A percentile compares a stretch with the other conserved stretches of the same genome.
phyloP scores from a whole-genome alignment of 2,329 filamentous ascomycete species.

The Pyrenophora teres region DNA sequence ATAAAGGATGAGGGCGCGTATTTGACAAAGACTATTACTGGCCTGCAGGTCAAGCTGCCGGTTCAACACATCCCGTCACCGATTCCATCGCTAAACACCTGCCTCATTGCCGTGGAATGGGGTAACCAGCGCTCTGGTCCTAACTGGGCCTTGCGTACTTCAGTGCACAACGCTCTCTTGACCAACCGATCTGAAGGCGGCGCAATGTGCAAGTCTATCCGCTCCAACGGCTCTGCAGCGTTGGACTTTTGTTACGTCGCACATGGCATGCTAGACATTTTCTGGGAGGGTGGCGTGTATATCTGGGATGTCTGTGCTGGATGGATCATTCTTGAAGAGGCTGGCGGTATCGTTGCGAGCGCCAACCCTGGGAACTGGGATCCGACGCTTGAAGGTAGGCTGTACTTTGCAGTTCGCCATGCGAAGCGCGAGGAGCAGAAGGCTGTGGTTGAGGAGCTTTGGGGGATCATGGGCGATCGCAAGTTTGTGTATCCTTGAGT shows the following conservation, averaged over 20 bases:
- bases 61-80: conserved; percentile 33
- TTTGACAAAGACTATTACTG: conserved; percentile 27
- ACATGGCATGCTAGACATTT: conserved; percentile 40
- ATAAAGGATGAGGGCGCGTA: conserved; percentile 41
- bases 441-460: conserved; percentile 42
- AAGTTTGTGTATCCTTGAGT: conserved; percentile 33
- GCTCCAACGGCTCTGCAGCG: conserved; percentile 44
- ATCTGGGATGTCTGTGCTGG: conserved; percentile 47
- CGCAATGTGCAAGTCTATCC: conserved; percentile 42
- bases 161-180: conserved; percentile 36
- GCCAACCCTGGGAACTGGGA: conserved; percentile 46
- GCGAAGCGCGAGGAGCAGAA: conserved; percentile 40
- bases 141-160: conserved; percentile 45
- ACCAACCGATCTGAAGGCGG: conserved; percentile 34
- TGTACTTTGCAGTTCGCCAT: conserved; percentile 42
- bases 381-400: conserved; percentile 39
- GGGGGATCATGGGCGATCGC: conserved; percentile 43
- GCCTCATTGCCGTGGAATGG: conserved; percentile 46
- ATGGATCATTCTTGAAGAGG: conserved; percentile 47
- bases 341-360: conserved; percentile 44
- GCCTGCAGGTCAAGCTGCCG: conserved; percentile 35
- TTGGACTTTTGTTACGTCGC: conserved; percentile 49
- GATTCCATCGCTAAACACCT: conserved; percentile 36
- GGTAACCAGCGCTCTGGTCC: conserved; percentile 44
- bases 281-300: conserved; percentile 47